These are phyloP conservation scores for Pulveroboletus sp. DNA, from an alignment of 768 basidiomycete species.

Conservation along the genomic window DNA sequence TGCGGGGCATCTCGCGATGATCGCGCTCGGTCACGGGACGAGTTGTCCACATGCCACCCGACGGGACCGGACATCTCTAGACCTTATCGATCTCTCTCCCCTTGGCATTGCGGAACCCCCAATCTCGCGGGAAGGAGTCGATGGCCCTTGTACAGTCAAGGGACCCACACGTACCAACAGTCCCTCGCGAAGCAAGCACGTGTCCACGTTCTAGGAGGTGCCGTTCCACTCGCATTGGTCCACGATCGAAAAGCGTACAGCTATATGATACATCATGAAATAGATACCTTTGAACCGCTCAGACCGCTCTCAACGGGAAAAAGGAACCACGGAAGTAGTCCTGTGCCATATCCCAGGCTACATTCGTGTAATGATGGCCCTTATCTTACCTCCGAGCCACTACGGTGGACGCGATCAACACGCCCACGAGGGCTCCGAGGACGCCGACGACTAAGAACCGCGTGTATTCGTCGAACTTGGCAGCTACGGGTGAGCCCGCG, in stretches of 20 bases:
- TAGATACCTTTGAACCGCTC: conserved; percentile 2
- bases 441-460: conserved; percentile 61
- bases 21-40: conserved; percentile 1
- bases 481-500: conserved; percentile 28
- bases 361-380: no score
- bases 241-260: neutral
- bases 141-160: no score
- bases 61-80: no score
- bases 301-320: neutral
- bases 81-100: no score
- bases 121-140: no score
- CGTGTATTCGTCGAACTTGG: conserved; percentile 55
- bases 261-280: conserved; percentile 1
- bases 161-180: no score
- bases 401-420: conserved; percentile 52
- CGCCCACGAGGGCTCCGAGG: conserved; percentile 59
- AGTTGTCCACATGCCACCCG: no score
- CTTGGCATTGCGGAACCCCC: no score
- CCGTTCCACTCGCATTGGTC: no score
- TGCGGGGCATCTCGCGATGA: neutral
- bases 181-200: neutral
- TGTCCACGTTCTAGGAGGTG: no score
- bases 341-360: no score
- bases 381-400: conserved; percentile 22
- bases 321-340: no score